These are phyloP conservation scores for Coemansia asiatica DNA, from an alignment of 192 early-diverging fungal genomes.

Conservation along the genomic window DNA sequence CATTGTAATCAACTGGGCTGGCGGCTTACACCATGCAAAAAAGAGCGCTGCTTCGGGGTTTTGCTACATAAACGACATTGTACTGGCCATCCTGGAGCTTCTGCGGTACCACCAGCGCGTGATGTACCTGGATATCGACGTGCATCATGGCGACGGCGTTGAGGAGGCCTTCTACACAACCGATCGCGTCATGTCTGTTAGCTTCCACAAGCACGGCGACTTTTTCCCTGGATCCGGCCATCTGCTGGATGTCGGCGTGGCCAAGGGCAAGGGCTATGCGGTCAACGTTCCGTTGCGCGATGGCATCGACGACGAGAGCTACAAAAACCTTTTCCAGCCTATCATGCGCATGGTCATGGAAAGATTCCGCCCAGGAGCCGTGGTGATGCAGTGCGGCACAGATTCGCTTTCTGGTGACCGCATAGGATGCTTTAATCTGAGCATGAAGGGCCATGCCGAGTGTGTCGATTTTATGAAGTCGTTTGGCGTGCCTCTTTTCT, in stretches of 20 bases:
- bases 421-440: slow-evolving; percentile 93
- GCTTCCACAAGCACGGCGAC: slow-evolving; percentile 98
- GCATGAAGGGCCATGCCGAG: slow-evolving; percentile 89
- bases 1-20: slow-evolving; percentile 96
- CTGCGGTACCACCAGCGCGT: slow-evolving; percentile 85
- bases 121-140: slow-evolving; percentile 97
- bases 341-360: slow-evolving; percentile 87
- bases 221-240: slow-evolving; percentile 99
- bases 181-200: slow-evolving; percentile 98
- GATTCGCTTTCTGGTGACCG: slow-evolving; percentile 93
- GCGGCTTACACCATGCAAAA: slow-evolving; percentile 97
- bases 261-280: slow-evolving; percentile 84
- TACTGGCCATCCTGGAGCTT: slow-evolving; percentile 88
- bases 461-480: slow-evolving; percentile 93
- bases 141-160: slow-evolving; percentile 99
- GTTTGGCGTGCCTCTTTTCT: slow-evolving; percentile 86
- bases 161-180: slow-evolving; percentile 99
- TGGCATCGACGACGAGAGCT: slow-evolving; percentile 93
- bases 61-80: slow-evolving; percentile 98
- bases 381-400: slow-evolving; percentile 95
- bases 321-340: slow-evolving; percentile 84
- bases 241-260: slow-evolving; percentile 85
- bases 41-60: slow-evolving; percentile 94
- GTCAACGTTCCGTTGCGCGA: slow-evolving; percentile 96
- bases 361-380: slow-evolving; percentile 82